Percentiles rank a stretch among this genome's conserved stretches.
Evolutionary conservation across 257 asterid genomes (phyloP).

Genomic region (Ocimum tenuiflorum): DNA sequence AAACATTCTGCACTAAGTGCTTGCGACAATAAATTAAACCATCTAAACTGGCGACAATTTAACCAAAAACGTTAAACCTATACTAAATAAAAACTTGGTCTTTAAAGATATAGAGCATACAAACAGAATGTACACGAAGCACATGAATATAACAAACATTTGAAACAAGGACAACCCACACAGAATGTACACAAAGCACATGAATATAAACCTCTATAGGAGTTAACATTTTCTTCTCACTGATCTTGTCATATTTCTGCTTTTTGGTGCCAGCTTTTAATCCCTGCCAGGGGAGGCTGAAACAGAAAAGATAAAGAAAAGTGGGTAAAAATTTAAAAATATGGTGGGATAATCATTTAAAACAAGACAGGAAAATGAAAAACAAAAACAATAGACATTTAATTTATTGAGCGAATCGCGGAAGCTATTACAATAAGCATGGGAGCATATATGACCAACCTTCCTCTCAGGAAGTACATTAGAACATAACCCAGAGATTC

Average conservation of each 20-base stretch:
- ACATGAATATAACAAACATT: no score
- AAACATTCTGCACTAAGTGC: constrained; percentile 5
- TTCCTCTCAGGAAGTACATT: constrained; percentile 95
- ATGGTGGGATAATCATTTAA: not conserved
- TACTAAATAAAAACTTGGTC: constrained; percentile 2
- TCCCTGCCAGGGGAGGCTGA: constrained; percentile 98
- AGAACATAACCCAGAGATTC: constrained; percentile 97
- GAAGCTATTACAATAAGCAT: not conserved
- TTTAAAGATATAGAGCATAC: not conserved
- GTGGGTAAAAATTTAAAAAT: not conserved
- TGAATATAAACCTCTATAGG: constrained; percentile 68
- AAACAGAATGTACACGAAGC: no score
- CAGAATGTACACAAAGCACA: constrained; percentile 9
- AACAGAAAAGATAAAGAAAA: constrained; percentile 15
- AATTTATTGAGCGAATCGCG: not conserved
- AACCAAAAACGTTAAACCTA: not conserved
- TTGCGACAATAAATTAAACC: constrained; percentile 6
- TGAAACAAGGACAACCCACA: constrained; percentile 13
- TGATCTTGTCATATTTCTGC: constrained; percentile 91
- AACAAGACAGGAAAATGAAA: no score
- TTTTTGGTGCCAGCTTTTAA: constrained; percentile 92
- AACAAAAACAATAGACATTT: no score
- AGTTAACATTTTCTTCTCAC: constrained; percentile 92
- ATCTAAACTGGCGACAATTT: not conserved
- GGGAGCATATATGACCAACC: constrained; percentile 58